Evolutionary conservation across 345 rosid genomes (phyloP), one percentile per base, ranked within the genome.

Genomic region (Nephelium lappaceum): DNA sequence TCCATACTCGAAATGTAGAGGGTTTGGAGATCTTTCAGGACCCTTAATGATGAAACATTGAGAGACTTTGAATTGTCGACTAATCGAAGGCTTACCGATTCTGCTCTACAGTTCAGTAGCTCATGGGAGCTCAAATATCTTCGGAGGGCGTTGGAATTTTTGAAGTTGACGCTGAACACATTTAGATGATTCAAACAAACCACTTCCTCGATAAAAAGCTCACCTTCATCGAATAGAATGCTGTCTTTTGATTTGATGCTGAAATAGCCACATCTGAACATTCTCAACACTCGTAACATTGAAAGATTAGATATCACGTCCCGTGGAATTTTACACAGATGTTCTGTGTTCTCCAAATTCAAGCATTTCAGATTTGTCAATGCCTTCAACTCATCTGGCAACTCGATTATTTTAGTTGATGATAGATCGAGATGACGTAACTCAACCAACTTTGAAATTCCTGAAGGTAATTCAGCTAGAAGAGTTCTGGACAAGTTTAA

Each of bases 321-420:
- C 72, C 8, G 2, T 11, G 85, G 86, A 7, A 80, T 82, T 25
- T 4, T 72, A 5, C 47, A 18, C 51, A 80, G 77, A 24, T 43
- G 8, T 0, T 0, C 7, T 1, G 75, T 45, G 19, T 61, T 1
- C 64, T 75, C 75, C 66, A 84, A 42, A 16, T 75, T 77, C 69
- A 86, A 16, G 49, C 66, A 78, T 65, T 51, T 80, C 49, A 86
- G 66, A 66, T 58, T 78, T 15, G 9, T 60, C 77, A 86, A 70
- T 14, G 62, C 71, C 81, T 80, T 82, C 15, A 86, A 27, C 77
- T 76, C 81, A 11, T 11, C 12, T 19, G 89, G 89, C 12, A 86
- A 64, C 45, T 75, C 55, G 16, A 8, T 10, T 43, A 84, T 77
- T 1, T 73, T 43, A 15, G 89, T 82, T 4, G 8, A 15, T 12